Evolutionary conservation across 441 rosid genomes (phyloP).

Genomic region (Caryocar brasiliense): DNA sequence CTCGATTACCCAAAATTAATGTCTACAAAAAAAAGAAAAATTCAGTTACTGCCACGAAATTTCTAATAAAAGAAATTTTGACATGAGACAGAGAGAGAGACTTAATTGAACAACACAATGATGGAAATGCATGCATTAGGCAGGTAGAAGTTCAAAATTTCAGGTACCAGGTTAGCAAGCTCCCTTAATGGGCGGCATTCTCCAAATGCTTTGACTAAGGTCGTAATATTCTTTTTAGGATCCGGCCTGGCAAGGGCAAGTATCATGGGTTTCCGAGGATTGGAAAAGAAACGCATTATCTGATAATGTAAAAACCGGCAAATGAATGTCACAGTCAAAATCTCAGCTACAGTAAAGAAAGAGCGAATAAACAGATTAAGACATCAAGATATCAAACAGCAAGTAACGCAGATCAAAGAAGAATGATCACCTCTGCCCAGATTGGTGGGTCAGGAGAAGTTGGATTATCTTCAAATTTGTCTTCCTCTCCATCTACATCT

Average conservation of each 20-base stretch:
- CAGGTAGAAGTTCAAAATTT: neutral
- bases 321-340: conserved; percentile 8
- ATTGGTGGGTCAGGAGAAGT: conserved; percentile 73
- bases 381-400: neutral
- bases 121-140: neutral
- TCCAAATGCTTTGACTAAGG: conserved; percentile 96
- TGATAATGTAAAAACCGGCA: conserved; percentile 23
- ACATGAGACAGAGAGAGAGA: too few relatives aligned
- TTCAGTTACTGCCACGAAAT: too few relatives aligned
- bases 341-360: neutral
- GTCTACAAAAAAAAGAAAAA: conserved; percentile 40
- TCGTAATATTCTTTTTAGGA: conserved; percentile 90
- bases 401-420: neutral
- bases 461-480: conserved; percentile 50
- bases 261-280: conserved; percentile 90
- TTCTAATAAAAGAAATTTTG: too few relatives aligned
- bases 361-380: neutral
- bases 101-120: neutral
- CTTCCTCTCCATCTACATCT: conserved; percentile 63
- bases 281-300: conserved; percentile 91
- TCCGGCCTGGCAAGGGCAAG: conserved; percentile 97
- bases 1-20: conserved; percentile 88
- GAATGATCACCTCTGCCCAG: conserved; percentile 65
- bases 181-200: conserved; percentile 80
- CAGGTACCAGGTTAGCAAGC: conserved; percentile 84